Base-by-base conservation (phyloP, 2,329 filamentous ascomycete species). In the Aspergillus brasiliensis region DNA sequence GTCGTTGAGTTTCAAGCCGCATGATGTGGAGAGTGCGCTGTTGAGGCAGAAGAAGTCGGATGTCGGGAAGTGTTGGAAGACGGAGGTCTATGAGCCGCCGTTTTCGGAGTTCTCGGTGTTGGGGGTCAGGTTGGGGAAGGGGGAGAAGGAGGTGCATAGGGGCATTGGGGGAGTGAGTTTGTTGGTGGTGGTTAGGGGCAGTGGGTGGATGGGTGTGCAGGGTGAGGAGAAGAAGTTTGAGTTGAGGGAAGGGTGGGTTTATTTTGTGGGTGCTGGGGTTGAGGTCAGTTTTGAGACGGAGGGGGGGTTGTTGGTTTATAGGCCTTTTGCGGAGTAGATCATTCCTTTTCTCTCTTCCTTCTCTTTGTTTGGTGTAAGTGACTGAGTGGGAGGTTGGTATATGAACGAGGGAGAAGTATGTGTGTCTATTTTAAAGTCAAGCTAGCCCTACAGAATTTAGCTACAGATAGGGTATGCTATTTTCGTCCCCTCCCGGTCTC, bases 71-170 rank as follows among this genome's bases (percentile, higher is more conserved):
- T 80, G 82, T 44, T 87, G 87, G 0, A 87, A 84, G 73, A 90
- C 88, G 1, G 79, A 82, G 52, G 76, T 87, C 1, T 91, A 90
- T 69, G 80, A 79, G 8, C 89, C 89, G 5, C 88, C 88, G 0
- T 82, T 91, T 73, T 86, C 84, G 67, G 90, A 92, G 74, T 92
- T 93, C 69, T 84, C 87, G 65, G 84, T 92, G 77, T 75, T 91
- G 10, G 80, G 82, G 51, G 86, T 84, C 2, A 80, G 82, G 19
- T 68, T 92, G n/a, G 73, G 71, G 3, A 73, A 74, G 0, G 84
- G 83, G 0, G 86, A 90, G 67, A 82, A 75, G 38, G 89, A 92
- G 65, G 79, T 75, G 5, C 75, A 90, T 15, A 75, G 74, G 47
- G 76, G 79, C 2, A 76, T 88, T 19, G 78, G 81, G 0, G 89